phyloP scores from a whole-genome alignment of 208 protist genomes.

The Entamoeba histolytica region DNA sequence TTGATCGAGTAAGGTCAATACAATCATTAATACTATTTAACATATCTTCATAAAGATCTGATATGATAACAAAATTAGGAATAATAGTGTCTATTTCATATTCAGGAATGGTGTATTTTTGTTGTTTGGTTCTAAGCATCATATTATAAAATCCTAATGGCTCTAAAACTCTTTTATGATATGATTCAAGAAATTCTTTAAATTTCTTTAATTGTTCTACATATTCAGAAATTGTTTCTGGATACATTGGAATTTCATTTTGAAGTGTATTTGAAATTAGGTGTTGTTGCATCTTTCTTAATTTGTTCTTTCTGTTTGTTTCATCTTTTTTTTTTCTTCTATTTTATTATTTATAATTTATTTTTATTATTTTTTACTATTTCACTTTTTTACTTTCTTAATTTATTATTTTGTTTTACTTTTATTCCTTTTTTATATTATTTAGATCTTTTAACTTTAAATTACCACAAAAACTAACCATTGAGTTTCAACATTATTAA shows the following conservation, averaged over 20 bases:
- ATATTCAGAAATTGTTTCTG: neutral
- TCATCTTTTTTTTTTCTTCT: too few relatives aligned
- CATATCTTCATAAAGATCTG: neutral
- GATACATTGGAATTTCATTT: neutral
- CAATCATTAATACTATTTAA: neutral
- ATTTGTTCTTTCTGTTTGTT: too few relatives aligned
- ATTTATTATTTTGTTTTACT: too few relatives aligned
- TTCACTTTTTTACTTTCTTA: too few relatives aligned
- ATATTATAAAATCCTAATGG: neutral
- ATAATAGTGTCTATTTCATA: neutral
- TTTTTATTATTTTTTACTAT: too few relatives aligned
- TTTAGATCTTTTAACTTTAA: too few relatives aligned
- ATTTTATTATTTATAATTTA: too few relatives aligned
- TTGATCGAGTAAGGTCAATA: neutral
- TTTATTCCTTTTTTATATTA: too few relatives aligned
- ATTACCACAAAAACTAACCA: too few relatives aligned
- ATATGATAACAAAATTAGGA: neutral
- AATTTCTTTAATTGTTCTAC: neutral
- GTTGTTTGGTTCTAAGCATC: neutral
- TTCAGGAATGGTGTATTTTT: neutral
- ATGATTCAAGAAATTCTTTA: neutral
- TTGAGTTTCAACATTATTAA: too few relatives aligned
- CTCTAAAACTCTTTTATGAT: neutral
- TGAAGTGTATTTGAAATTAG: neutral
- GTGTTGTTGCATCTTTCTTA: neutral